These are phyloP conservation scores for Blastocladiella emersonii DNA, from an alignment of 371 early-diverging fungal genomes.

Conservation along the genomic window DNA sequence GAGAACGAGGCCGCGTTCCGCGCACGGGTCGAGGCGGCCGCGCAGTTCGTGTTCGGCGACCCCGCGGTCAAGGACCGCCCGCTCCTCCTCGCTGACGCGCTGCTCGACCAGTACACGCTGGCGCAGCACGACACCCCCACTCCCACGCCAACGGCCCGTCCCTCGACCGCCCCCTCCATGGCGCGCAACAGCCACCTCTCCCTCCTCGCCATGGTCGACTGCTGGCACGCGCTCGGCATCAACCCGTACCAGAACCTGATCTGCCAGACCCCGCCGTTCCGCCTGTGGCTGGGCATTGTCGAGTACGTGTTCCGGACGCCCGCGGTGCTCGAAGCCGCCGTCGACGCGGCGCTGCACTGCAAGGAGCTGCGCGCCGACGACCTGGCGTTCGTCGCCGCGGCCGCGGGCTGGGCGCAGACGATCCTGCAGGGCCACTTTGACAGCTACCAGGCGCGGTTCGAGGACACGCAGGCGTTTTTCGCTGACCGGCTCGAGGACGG, in stretches of 20 bases:
- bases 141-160: too few species aligned
- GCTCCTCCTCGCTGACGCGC: slow-evolving; percentile 61
- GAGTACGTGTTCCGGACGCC: slow-evolving; percentile 75
- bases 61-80: slow-evolving; percentile 20
- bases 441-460: slow-evolving; percentile 68
- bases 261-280: slow-evolving; percentile 89
- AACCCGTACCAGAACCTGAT: slow-evolving; percentile 89
- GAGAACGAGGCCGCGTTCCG: slow-evolving; percentile 68
- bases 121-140: slow-evolving; percentile 68
- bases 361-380: slow-evolving; percentile 65
- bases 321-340: slow-evolving; percentile 62
- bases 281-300: slow-evolving; percentile 82
- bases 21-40: slow-evolving; percentile 54
- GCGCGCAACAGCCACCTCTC: slow-evolving; percentile 29
- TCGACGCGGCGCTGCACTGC: slow-evolving; percentile 64
- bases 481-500: slow-evolving; percentile 56
- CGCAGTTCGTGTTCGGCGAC: slow-evolving; percentile 56
- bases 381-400: slow-evolving; percentile 67
- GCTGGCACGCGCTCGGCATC: slow-evolving; percentile 69
- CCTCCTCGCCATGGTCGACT: slow-evolving; percentile 41
- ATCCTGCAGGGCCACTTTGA: slow-evolving; percentile 69
- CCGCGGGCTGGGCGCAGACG: slow-evolving; percentile 82
- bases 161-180: slow-evolving; percentile 77
- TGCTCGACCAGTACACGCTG: slow-evolving; percentile 78
- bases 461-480: slow-evolving; percentile 66